Base-by-base conservation (phyloP, 202 grass and related monocot genomes). In the Zizania palustris region DNA sequence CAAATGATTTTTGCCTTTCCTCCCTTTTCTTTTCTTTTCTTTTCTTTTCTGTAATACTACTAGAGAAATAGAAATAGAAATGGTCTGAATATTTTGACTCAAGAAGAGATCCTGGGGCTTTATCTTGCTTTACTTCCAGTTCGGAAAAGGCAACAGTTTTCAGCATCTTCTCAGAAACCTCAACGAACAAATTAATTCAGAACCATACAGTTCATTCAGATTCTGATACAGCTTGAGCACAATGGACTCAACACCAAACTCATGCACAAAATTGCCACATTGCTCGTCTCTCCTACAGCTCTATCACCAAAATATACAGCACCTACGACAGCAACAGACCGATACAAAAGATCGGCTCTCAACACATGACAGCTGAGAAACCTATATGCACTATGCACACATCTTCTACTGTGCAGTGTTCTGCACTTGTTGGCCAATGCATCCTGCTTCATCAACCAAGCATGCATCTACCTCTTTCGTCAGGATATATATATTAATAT, bases 291-390 rank as follows among this genome's bases (percentile, higher is more conserved):
- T 72, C 54, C 62, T 73, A 49, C 54, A 75, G 20, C 73, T 79
- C 34, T 74, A 55, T 21, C 20, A 65, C 54, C 54, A 48, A 41
- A 63, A 22, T 35, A 80, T 20, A 44, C 3, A 35, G 60, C 8
- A 39, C 21, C 53, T 3, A 15, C 19, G 9, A 45, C 42, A 60
- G 14, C n/a, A 68, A 82, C 54, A 55, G 7, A 1, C 0, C 22
- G 55, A 70, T 76, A 54, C 10, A 65, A 65, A 80, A 72, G 7
- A 65, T 33, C 9, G 55, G 41, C 38, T 40, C 4, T 40, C 4
- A 70, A 82, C 77, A 65, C 5, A 63, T 77, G 5, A 81, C 71
- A 15, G 10, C 36, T 63, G 11, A 74, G 8, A 80, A 80, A 68
- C 74, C 53, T 64, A 60, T 64, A 60, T 28, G 28, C 28, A 28